These are phyloP conservation scores for Chrysanthemum seticuspe DNA, from an alignment of 129 eudicot species.

Conservation along the genomic window DNA sequence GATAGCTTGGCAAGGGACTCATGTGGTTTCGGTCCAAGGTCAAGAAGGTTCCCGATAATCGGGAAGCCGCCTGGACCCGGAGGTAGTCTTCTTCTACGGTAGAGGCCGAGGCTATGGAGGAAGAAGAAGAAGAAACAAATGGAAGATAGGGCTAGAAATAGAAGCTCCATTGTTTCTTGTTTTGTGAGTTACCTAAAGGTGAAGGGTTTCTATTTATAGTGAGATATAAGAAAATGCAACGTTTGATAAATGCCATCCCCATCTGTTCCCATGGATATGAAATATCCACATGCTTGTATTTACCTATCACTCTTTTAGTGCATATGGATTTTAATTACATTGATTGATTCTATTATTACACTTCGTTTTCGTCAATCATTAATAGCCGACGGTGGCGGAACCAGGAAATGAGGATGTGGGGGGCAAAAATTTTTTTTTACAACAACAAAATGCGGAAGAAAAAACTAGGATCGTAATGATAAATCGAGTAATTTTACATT, in stretches of 20 bases:
- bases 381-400: no score
- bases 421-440: no score
- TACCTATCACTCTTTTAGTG: no score
- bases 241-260: background rate
- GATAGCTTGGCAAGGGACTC: constrained; percentile 43
- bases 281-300: no score
- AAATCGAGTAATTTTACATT: no score
- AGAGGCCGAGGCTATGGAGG: constrained; percentile 4
- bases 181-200: background rate
- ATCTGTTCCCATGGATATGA: no score
- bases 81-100: constrained; percentile 3
- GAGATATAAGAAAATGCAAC: background rate
- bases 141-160: constrained; percentile 3
- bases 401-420: no score
- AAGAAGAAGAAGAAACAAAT: constrained; percentile 11
- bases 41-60: constrained; percentile 46
- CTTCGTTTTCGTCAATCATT: no score
- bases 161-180: constrained; percentile 15
- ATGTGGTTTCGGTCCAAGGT: constrained; percentile 44
- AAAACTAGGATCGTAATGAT: no score
- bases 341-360: no score
- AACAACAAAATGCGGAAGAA: no score
- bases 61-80: constrained; percentile 45
- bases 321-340: no score
- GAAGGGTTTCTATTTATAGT: constrained; percentile 13